phyloP scores from a whole-genome alignment of 768 basidiomycete genomes.

The Rhodotorula sphaerocarpa region DNA sequence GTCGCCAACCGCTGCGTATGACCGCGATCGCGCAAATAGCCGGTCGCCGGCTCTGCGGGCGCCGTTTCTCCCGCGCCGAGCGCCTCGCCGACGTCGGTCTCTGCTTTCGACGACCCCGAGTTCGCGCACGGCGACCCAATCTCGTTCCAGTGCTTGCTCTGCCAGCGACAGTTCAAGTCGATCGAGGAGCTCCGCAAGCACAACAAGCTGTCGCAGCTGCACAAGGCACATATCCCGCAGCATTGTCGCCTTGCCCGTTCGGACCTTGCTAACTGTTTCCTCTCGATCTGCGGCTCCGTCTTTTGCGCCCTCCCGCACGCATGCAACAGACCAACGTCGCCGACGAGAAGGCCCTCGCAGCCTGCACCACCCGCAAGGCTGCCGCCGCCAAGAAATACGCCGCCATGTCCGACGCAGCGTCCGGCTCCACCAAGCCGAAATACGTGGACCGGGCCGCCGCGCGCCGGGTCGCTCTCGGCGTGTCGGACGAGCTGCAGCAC shows the following conservation, averaged over 20 bases:
- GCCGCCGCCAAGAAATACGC: conserved; percentile 51
- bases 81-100: no score
- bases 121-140: conserved; percentile 74
- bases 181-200: conserved; percentile 78
- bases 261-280: conserved; percentile 35
- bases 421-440: conserved; percentile 52
- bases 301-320: conserved; percentile 1
- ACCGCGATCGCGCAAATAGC: no score
- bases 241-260: no score
- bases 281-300: conserved; percentile 33
- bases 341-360: conserved; percentile 44
- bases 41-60: no score
- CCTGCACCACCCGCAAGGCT: conserved; percentile 60
- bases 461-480: conserved; percentile 79
- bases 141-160: conserved; percentile 75
- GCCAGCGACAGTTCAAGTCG: conserved; percentile 84
- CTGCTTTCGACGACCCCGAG: conserved; percentile 49
- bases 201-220: conserved; percentile 85
- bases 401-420: conserved; percentile 42
- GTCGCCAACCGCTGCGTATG: background rate
- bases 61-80: no score
- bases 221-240: conserved; percentile 62
- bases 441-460: conserved; percentile 94
- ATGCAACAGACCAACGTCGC: conserved; percentile 69
- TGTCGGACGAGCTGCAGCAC: conserved; percentile 72